Base-by-base conservation (phyloP, 495 filamentous ascomycete species). In the Penicillium macrosclerotiorum region DNA sequence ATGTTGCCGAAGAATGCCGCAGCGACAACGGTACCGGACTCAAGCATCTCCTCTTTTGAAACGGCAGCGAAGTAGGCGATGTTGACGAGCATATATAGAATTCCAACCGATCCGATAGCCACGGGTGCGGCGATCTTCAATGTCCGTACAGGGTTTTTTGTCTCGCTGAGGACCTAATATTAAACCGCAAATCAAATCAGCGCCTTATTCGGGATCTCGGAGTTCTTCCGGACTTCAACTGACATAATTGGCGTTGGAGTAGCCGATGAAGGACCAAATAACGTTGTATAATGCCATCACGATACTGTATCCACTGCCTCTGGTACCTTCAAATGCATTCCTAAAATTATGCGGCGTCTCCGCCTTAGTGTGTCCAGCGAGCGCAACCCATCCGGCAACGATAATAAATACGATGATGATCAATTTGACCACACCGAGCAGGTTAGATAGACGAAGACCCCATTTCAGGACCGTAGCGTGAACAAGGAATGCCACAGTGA, bases 31-130 rank as follows among this genome's bases (percentile, higher is more conserved):
- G 76, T 72, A 16, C 77, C 78, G 0, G 79, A 80, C 3, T 67
- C 66, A 7, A 81, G 64, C 52, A 88, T 78, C 36, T 86, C 80
- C 13, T 77, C 72, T 47, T 80, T 81, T 16, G 81, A 73, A 5
- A 87, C 81, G 0, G 80, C 84, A 4, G 80, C 81, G 48, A 88
- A 86, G 60, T 87, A 88, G 43, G 84, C 83, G 37, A 88, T 78
- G 63, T 88, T 87, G 54, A 76, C 78, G 18, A 87, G 57, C 63
- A 88, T 80, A 64, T 86, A 88, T 0, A 86, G 64, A 20, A 87
- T 65, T 0, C 78, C 76, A 18, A 86, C 82, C 7, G 73, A 70
- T 19, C 64, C 72, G 14, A 86, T 74, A 11, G 83, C 84, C 18
- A 82, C 49, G 0, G 80, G 82, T 0, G 81, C 85, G 2, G 83